These are phyloP conservation scores for Laetiporus sulphureus DNA, from an alignment of 1,284 basidiomycete genomes.

Conservation along the genomic window DNA sequence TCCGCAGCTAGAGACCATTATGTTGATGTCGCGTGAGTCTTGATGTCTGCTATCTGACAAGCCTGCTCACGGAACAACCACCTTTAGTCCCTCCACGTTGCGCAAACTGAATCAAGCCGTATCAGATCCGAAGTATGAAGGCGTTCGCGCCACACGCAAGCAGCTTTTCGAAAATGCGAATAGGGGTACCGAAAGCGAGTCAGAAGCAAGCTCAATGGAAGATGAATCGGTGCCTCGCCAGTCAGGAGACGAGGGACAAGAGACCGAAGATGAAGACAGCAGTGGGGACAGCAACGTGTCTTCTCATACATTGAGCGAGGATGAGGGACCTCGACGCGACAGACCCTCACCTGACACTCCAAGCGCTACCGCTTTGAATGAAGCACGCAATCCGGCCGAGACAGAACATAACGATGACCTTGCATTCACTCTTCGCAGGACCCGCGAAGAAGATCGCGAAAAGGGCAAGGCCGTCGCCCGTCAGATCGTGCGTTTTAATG, in stretches of 20 bases:
- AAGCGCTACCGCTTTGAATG: neutral
- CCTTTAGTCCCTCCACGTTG: constrained; percentile 59
- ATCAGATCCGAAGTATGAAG: constrained; percentile 72
- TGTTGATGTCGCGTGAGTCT: constrained; percentile 70
- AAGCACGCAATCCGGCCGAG: neutral
- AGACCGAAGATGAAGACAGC: constrained; percentile 22
- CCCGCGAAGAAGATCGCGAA: constrained; percentile 55
- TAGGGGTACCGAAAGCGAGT: constrained; percentile 28
- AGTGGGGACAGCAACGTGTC: constrained; percentile 7
- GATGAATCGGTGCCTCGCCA: constrained; percentile 16
- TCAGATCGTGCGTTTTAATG: constrained; percentile 61
- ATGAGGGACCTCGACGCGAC: neutral
- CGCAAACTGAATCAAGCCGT: constrained; percentile 57
- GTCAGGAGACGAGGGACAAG: constrained; percentile 1
- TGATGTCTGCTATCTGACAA: constrained; percentile 8
- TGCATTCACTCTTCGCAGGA: constrained; percentile 46
- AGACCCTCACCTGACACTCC: constrained; percentile 3
- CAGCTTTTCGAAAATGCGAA: constrained; percentile 42
- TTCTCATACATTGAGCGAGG: neutral
- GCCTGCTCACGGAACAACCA: too few relatives aligned
- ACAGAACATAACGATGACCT: constrained; percentile 32
- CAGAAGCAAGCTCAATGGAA: constrained; percentile 25
- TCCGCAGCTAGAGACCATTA: constrained; percentile 67
- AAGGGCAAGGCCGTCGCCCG: constrained; percentile 80
- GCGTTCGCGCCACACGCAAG: constrained; percentile 55